A percentile compares a stretch with the other conserved stretches of the same genome.
Evolutionary conservation across 108 stramenopile genomes (phyloP).

Genomic region (Nannochloropsis oceanica): DNA sequence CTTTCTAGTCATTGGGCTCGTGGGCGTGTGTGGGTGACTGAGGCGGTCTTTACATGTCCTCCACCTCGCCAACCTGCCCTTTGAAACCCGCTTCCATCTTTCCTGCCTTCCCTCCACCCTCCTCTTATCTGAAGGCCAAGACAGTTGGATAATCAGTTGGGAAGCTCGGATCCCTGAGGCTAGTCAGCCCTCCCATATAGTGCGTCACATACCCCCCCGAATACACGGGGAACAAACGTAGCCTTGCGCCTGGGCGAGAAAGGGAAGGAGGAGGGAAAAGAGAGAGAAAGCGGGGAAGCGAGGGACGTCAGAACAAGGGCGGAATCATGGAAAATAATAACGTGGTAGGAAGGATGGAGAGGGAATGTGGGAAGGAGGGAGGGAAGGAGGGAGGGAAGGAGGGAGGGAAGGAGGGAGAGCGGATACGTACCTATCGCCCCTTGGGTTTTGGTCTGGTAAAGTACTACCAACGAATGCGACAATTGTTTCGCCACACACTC

Average conservation of each 20-base stretch:
- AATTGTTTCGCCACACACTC: background rate
- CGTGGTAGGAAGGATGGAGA: no score
- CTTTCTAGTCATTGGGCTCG: no score
- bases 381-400: background rate
- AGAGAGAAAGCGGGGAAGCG: background rate
- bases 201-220: background rate
- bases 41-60: no score
- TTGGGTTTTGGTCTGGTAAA: background rate
- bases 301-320: background rate
- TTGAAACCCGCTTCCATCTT: background rate
- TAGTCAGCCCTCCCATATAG: background rate
- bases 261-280: background rate
- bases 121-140: background rate
- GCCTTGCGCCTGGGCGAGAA: background rate
- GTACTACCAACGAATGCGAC: background rate
- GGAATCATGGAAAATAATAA: background rate
- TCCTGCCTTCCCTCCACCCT: background rate
- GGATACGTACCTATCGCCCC: background rate
- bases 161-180: background rate
- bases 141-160: background rate
- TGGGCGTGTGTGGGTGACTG: no score
- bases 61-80: no score
- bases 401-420: background rate
- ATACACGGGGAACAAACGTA: background rate
- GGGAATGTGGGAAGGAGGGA: background rate